Percentiles rank a stretch among this genome's conserved stretches.
phyloP scores from a whole-genome alignment of 768 basidiomycete species.

The Lactifluus piperatus region DNA sequence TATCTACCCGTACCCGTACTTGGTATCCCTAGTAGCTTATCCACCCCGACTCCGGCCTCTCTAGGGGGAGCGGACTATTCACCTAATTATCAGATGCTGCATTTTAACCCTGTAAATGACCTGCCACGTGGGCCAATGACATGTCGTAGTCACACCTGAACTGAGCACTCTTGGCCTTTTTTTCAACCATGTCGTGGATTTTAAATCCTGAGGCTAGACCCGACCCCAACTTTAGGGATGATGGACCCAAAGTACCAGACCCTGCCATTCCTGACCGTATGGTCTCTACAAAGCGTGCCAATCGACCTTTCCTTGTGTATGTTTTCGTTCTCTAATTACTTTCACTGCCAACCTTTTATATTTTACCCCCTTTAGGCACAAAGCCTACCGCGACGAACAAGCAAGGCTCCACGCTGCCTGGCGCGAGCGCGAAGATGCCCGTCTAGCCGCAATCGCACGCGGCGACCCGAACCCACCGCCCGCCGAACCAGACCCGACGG shows the following conservation, averaged over 20 bases:
- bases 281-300: conserved; percentile 77
- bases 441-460: conserved; percentile 61
- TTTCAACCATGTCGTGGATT: conserved; percentile 55
- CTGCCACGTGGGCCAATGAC: neutral
- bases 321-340: conserved; percentile 25
- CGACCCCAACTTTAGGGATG: conserved; percentile 26
- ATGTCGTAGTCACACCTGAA: neutral
- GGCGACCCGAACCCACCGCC: conserved; percentile 63
- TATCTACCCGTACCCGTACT: conserved; percentile 16
- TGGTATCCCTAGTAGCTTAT: conserved; percentile 16
- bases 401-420: conserved; percentile 54
- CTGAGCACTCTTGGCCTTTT: neutral
- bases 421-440: conserved; percentile 61
- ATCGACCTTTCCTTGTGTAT: conserved; percentile 77
- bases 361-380: conserved; percentile 51
- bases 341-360: neutral
- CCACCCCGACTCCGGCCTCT: conserved; percentile 1
- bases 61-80: conserved; percentile 9
- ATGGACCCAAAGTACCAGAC: conserved; percentile 49
- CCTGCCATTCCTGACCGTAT: conserved; percentile 55
- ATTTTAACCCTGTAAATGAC: conserved; percentile 7
- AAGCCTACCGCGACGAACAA: conserved; percentile 54
- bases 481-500: conserved; percentile 66
- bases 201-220: conserved; percentile 33
- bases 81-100: conserved; percentile 17